Evolutionary conservation across 805 yeast genomes (phyloP).

Genomic region (Candida xyloterini): DNA sequence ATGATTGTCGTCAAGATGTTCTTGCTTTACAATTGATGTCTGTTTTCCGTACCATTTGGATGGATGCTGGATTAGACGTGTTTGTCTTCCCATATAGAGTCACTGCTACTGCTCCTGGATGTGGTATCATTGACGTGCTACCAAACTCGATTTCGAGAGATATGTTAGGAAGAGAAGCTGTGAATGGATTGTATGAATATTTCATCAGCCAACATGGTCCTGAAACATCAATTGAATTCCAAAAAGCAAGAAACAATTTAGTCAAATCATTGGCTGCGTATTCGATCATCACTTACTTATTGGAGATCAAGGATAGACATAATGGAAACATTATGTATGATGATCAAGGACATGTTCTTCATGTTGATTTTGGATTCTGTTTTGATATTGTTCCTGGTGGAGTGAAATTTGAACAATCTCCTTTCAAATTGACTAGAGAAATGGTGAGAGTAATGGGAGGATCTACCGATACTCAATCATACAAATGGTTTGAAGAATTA

Average conservation of each 20-base stretch:
- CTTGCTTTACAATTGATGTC: slow-evolving; percentile 89
- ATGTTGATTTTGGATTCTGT: slow-evolving; percentile 97
- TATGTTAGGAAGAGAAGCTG: slow-evolving; percentile 98
- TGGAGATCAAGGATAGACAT: slow-evolving; percentile 96
- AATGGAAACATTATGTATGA: slow-evolving; percentile 98
- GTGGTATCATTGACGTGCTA: slow-evolving; percentile 97
- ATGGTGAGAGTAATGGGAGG: slow-evolving; percentile 99
- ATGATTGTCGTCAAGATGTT: slow-evolving; percentile 97
- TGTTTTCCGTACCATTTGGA: slow-evolving; percentile 89
- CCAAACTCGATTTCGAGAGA: slow-evolving; percentile 96
- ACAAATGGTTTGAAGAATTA: slow-evolving; percentile 88
- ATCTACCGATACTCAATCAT: slow-evolving; percentile 75
- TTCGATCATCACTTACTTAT: slow-evolving; percentile 82
- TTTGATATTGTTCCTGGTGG: slow-evolving; percentile 99
- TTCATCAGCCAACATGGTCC: slow-evolving; percentile 91
- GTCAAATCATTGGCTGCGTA: slow-evolving; percentile 94
- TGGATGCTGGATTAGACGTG: slow-evolving; percentile 80
- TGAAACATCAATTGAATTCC: slow-evolving; percentile 87
- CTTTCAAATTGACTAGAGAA: slow-evolving; percentile 92
- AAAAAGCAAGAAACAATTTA: slow-evolving; percentile 86
- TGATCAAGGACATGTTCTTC: slow-evolving; percentile 89
- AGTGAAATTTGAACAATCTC: slow-evolving; percentile 96
- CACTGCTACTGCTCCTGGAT: slow-evolving; percentile 98
- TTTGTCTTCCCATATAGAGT: slow-evolving; percentile 93
- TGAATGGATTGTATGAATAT: slow-evolving; percentile 92